Base-by-base conservation (phyloP, 2,329 filamentous ascomycete genomes). In the Epichloe glyceriae region DNA sequence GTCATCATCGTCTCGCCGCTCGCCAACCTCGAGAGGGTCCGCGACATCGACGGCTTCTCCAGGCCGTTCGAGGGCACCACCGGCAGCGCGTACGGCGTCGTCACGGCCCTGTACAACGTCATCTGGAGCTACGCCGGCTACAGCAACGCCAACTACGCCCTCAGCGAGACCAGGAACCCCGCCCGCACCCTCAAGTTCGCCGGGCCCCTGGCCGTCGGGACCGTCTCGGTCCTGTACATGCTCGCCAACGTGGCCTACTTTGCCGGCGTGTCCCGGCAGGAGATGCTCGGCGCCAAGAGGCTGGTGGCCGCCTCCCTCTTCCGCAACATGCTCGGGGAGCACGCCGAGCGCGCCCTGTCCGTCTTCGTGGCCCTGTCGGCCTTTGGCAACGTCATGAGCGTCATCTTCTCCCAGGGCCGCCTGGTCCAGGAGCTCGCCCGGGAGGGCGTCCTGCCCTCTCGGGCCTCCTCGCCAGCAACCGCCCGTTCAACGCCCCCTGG, bases 41-140 rank as follows among this genome's bases (percentile, higher is more conserved):
- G 78, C 46, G 60, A 71, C 37, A 78, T 79, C 5, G 65, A 80
- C 60, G 85, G 82, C 68, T 83, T 86, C 60, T 64, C 66, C 55
- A 73, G 82, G 52, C 76, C 80, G 10, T 86, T 86, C 55, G 73
- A 75, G 45, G 82, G 82, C 8, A 85, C 82, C 5, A 83, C 78
- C 1, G 77, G 78, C 7, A 82, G 75, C 56, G 75, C 79, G 1
- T 86, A 86, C 55, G 80, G 79, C 46, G 73, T 84, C 35, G 80
- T 84, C n/a, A 85, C 79, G 1, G 81, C 83, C 0, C 67, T 86
- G 0, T 85, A 84, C 70, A 86, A 85, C 57, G 81, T 86, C 54
- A 82, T 86, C 58, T 86, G 82, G 76, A 80, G 76, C 53, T 86
- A 80, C 58, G 76, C 83, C 56, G 82, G 82, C 22, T 83, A 82